A percentile compares a stretch with the other conserved stretches of the same genome.
phyloP scores from a whole-genome alignment of 192 early-diverging fungal genomes.

The Linderina pennispora region DNA sequence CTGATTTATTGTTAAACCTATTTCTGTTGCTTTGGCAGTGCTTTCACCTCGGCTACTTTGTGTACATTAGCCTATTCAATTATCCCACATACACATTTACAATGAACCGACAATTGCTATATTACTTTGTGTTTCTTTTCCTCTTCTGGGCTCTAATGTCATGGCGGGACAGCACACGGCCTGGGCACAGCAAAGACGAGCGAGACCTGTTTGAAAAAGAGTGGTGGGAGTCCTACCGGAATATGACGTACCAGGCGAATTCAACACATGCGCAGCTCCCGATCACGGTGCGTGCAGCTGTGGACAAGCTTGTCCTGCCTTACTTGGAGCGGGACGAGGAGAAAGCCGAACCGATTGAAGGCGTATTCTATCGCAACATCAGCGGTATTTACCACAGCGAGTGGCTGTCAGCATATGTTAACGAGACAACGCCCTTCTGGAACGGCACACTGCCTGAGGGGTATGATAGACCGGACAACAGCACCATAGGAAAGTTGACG shows the following conservation, averaged over 20 bases:
- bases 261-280: conserved; percentile 27
- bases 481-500: conserved; percentile 3
- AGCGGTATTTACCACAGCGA: conserved; percentile 11
- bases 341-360: not conserved
- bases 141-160: conserved; percentile 10
- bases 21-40: too few relatives aligned
- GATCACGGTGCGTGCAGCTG: conserved; percentile 1
- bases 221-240: conserved; percentile 25
- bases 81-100: not conserved
- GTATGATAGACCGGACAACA: conserved; percentile 12
- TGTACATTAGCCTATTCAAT: too few relatives aligned
- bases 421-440: conserved; percentile 1
- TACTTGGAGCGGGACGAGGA: not conserved
- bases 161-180: not conserved
- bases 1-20: too few relatives aligned
- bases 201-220: conserved; percentile 13
- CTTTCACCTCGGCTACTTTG: too few relatives aligned
- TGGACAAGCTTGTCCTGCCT: conserved; percentile 4
- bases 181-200: conserved; percentile 7
- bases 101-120: not conserved
- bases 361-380: conserved; percentile 3
- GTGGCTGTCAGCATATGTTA: conserved; percentile 10
- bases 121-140: conserved; percentile 6
- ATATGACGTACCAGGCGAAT: conserved; percentile 14
- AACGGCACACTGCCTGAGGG: conserved; percentile 7